Conservation (phyloP, 2,329 filamentous ascomycete species). For the Fragosphaeria purpurea region DNA sequence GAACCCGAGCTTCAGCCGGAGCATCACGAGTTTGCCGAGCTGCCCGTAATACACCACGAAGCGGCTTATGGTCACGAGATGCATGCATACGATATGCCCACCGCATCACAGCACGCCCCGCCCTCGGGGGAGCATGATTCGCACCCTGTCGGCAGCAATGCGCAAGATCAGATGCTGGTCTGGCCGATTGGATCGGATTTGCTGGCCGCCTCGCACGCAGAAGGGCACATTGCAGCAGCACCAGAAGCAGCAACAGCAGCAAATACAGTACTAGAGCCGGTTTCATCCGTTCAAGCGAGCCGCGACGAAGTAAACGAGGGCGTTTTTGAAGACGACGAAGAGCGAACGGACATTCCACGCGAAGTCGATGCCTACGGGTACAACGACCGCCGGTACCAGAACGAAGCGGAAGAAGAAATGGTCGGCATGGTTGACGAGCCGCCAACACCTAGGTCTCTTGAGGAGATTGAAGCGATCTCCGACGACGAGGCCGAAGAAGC, state of each 20-base stretch:
- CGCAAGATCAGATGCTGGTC: neutral
- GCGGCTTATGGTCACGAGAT: neutral
- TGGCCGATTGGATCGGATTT: slow-evolving; percentile 9
- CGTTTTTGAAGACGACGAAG: slow-evolving; percentile 6
- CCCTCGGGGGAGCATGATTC: neutral
- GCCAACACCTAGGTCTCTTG: slow-evolving; percentile 2
- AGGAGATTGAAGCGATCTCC: slow-evolving; percentile 14
- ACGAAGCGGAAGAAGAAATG: slow-evolving; percentile 20
- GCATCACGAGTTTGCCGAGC: neutral
- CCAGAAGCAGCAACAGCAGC: neutral
- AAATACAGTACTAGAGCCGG: neutral
- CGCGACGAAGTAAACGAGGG: neutral
- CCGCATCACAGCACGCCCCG: too few species aligned
- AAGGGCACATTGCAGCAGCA: neutral
- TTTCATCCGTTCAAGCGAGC: neutral
- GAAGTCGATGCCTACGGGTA: slow-evolving; percentile 16
- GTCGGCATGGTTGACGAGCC: slow-evolving; percentile 14
- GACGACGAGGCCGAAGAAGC: slow-evolving; percentile 23
- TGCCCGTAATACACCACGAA: neutral
- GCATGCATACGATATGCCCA: too few species aligned
- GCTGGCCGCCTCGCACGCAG: slow-evolving; percentile 3
- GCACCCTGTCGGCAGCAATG: neutral
- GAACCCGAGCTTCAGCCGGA: slow-evolving; percentile 1
- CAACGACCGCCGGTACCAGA: slow-evolving; percentile 16
- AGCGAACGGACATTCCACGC: slow-evolving; percentile 8